These are phyloP conservation scores for Protea cynaroides DNA, from an alignment of 164 flowering plant species.

Conservation along the genomic window DNA sequence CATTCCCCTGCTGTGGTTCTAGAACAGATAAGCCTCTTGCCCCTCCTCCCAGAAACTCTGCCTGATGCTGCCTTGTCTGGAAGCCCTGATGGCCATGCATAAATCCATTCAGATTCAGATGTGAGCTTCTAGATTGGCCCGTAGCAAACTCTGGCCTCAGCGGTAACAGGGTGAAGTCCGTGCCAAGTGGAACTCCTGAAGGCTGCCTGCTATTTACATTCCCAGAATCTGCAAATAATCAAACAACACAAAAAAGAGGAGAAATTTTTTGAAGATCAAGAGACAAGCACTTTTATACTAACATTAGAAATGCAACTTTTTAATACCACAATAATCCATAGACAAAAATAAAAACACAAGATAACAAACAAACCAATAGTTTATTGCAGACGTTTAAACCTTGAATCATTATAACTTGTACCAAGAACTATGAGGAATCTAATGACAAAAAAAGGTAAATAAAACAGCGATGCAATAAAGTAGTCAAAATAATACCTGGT, in stretches of 20 bases:
- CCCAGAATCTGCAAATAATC: constrained; percentile 33
- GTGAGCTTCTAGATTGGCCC: constrained; percentile 30
- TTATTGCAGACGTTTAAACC: neutral
- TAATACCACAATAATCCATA: too few relatives aligned
- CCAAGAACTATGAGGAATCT: neutral
- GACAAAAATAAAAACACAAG: too few relatives aligned
- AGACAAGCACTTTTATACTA: neutral
- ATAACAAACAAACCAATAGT: neutral
- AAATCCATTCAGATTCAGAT: constrained; percentile 37
- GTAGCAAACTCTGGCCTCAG: constrained; percentile 31
- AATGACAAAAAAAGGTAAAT: neutral
- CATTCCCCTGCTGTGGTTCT: constrained; percentile 41
- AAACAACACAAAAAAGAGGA: neutral
- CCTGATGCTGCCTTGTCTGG: constrained; percentile 34
- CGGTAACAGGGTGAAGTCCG: constrained; percentile 27
- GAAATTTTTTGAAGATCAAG: neutral
- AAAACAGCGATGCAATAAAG: neutral
- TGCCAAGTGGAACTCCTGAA: constrained; percentile 25
- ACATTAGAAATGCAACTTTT: neutral
- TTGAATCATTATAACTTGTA: neutral
- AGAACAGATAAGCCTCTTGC: constrained; percentile 30
- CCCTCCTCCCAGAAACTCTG: constrained; percentile 37
- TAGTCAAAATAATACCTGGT: constrained; percentile 38
- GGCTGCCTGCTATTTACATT: constrained; percentile 29
- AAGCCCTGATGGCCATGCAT: constrained; percentile 32